Percentiles rank a stretch among this genome's conserved stretches.
phyloP scores from a whole-genome alignment of 139 green algal species.

The Tetraselmis striata region DNA sequence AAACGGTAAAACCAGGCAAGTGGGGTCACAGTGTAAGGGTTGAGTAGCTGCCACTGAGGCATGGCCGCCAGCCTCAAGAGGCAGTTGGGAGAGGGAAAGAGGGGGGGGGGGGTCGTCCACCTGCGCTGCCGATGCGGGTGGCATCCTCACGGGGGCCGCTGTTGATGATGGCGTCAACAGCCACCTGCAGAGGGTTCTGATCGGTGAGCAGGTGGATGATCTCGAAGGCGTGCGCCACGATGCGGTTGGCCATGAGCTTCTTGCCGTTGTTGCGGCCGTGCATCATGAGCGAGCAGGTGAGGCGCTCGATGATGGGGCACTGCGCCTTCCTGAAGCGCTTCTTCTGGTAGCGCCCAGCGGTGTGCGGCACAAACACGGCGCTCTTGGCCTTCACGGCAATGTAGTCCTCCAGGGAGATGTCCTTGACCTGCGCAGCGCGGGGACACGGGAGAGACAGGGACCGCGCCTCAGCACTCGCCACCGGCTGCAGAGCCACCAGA shows the following conservation, averaged over 20 bases:
- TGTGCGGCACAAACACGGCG: constrained; percentile 93
- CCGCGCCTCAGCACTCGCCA: background rate
- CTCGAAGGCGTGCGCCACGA: constrained; percentile 97
- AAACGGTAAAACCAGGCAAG: no score
- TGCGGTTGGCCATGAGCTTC: constrained; percentile 96
- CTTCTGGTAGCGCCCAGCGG: constrained; percentile 95
- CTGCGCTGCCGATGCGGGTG: constrained; percentile 93
- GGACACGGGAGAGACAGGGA: background rate
- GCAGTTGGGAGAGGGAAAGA: no score
- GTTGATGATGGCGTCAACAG: constrained; percentile 99
- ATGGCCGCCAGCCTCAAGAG: no score
- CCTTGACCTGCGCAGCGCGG: constrained; percentile 69
- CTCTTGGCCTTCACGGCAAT: constrained; percentile 96
- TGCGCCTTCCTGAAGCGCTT: constrained; percentile 98
- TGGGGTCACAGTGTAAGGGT: no score
- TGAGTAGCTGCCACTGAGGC: no score
- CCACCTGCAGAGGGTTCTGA: constrained; percentile 96
- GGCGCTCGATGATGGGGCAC: constrained; percentile 97
- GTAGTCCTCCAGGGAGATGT: constrained; percentile 99
- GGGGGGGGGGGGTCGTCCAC: no score
- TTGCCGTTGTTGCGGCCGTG: constrained; percentile 99
- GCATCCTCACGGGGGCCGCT: constrained; percentile 96
- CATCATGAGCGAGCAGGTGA: constrained; percentile 96
- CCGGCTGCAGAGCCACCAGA: background rate
- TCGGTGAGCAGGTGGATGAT: constrained; percentile 98